phyloP scores from a whole-genome alignment of 805 yeast species.

The Cyberlindnera xishuangbannaensis region DNA sequence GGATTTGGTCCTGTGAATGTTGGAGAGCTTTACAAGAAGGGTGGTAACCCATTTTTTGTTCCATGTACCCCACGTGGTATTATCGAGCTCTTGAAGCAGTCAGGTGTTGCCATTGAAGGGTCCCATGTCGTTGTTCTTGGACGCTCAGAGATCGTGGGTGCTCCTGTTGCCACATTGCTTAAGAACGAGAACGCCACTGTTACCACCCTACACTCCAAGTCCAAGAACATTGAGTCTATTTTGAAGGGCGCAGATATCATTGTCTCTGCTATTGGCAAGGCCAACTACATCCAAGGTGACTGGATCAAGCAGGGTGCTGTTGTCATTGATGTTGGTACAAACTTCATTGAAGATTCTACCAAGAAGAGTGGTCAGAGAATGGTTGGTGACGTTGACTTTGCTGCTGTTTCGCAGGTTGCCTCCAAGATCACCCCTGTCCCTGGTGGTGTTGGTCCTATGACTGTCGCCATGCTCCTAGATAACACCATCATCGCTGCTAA shows the following conservation, averaged over 20 bases:
- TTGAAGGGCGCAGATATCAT: constrained; percentile 67
- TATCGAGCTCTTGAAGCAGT: constrained; percentile 53
- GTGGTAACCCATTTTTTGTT: constrained; percentile 62
- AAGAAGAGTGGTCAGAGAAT: constrained; percentile 65
- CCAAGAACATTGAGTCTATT: constrained; percentile 45
- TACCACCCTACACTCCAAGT: constrained; percentile 65
- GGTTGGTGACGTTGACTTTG: constrained; percentile 76
- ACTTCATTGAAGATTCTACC: constrained; percentile 59
- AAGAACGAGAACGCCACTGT: constrained; percentile 72
- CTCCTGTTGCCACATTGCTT: constrained; percentile 68
- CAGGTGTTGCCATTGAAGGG: constrained; percentile 53
- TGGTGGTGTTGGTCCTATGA: constrained; percentile 92
- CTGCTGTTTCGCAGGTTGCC: constrained; percentile 45
- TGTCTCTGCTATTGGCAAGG: constrained; percentile 69
- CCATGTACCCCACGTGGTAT: constrained; percentile 87
- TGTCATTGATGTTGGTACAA: constrained; percentile 81
- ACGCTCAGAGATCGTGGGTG: constrained; percentile 81
- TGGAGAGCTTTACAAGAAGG: constrained; percentile 70
- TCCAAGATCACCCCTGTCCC: constrained; percentile 80
- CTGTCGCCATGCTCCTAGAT: constrained; percentile 74
- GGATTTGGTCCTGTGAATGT: constrained; percentile 76
- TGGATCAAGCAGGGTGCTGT: constrained; percentile 66
- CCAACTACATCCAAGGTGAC: constrained; percentile 65
- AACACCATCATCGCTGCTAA: constrained; percentile 69
- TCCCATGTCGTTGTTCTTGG: constrained; percentile 77